Percentiles rank a stretch among this genome's conserved stretches.
These are phyloP conservation scores for Fusarium sp. DNA, from an alignment of 2,329 filamentous ascomycete species.

Conservation along the genomic window DNA sequence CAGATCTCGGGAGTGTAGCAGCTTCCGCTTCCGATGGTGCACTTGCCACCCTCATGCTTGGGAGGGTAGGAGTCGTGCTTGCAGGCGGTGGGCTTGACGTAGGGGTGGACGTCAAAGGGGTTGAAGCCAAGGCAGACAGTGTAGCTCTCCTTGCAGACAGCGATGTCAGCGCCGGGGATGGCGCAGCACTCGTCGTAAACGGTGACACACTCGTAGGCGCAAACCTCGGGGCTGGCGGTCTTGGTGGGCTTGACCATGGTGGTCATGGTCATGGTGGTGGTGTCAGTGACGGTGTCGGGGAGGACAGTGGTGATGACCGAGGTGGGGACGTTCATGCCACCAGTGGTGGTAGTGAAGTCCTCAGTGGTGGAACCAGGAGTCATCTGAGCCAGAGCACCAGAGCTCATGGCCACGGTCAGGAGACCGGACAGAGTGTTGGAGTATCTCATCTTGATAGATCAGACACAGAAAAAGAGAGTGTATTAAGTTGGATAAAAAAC, in stretches of 20 bases:
- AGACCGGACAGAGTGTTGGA: slow-evolving; percentile 33
- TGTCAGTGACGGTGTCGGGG: neutral
- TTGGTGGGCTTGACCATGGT: slow-evolving; percentile 17
- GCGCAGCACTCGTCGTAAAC: slow-evolving; percentile 27
- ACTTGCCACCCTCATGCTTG: neutral
- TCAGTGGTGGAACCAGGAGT: slow-evolving; percentile 1
- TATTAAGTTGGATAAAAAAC: slow-evolving; percentile 24
- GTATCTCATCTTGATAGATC: slow-evolving; percentile 33
- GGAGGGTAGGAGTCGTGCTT: slow-evolving; percentile 18
- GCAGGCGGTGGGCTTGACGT: slow-evolving; percentile 15
- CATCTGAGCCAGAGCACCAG: slow-evolving; percentile 11
- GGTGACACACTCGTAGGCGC: slow-evolving; percentile 19
- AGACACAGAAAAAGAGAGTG: slow-evolving; percentile 11
- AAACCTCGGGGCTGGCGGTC: slow-evolving; percentile 2
- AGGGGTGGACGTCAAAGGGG: slow-evolving; percentile 15
- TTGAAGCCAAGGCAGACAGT: slow-evolving; percentile 31
- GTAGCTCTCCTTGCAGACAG: slow-evolving; percentile 25
- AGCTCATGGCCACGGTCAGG: slow-evolving; percentile 34
- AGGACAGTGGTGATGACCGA: neutral
- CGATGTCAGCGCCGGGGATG: slow-evolving; percentile 10
- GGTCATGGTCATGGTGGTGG: slow-evolving; percentile 16
- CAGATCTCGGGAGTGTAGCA: slow-evolving; percentile 27
- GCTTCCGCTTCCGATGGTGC: slow-evolving; percentile 8
- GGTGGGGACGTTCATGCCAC: slow-evolving; percentile 21
- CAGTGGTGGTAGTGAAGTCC: neutral